phyloP scores from a whole-genome alignment of 2,329 filamentous ascomycete genomes.

The Cadophora sp. region DNA sequence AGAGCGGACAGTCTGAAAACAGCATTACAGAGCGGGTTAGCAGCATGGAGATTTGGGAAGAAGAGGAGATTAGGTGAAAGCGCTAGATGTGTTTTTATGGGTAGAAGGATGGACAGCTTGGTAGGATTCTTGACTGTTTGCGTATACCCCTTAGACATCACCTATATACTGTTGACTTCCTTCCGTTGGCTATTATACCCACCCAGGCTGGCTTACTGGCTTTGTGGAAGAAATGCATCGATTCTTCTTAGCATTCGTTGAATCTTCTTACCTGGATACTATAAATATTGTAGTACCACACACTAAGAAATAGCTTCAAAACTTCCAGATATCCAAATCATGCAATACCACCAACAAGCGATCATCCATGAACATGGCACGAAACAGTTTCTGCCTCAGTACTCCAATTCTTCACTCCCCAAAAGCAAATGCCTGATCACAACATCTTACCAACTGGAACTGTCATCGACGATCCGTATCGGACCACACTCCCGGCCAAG shows the following conservation, averaged over 20 bases:
- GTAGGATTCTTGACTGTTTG: constrained; percentile 16
- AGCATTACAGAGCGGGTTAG: constrained; percentile 16
- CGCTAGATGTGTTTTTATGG: neutral
- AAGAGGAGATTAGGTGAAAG: neutral
- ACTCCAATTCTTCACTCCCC: neutral
- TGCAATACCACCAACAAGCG: neutral
- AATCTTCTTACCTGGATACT: neutral
- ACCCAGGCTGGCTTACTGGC: neutral
- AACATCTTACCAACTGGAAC: neutral
- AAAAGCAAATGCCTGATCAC: neutral
- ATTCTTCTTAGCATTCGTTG: too few species aligned
- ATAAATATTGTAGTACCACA: neutral
- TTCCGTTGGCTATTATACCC: neutral
- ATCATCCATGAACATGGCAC: neutral
- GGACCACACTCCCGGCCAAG: neutral
- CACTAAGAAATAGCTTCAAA: neutral
- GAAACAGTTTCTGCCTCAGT: neutral
- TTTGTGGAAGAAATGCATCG: too few species aligned
- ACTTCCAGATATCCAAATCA: neutral
- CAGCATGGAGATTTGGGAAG: constrained; percentile 8
- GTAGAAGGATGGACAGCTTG: constrained; percentile 10
- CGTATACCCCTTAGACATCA: constrained; percentile 22
- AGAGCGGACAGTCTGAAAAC: constrained; percentile 13
- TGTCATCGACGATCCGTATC: constrained; percentile 9
- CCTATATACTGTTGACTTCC: constrained; percentile 12